phyloP scores from a whole-genome alignment of 2,329 filamentous ascomycete species.

The Thielaviopsis punctulata region DNA sequence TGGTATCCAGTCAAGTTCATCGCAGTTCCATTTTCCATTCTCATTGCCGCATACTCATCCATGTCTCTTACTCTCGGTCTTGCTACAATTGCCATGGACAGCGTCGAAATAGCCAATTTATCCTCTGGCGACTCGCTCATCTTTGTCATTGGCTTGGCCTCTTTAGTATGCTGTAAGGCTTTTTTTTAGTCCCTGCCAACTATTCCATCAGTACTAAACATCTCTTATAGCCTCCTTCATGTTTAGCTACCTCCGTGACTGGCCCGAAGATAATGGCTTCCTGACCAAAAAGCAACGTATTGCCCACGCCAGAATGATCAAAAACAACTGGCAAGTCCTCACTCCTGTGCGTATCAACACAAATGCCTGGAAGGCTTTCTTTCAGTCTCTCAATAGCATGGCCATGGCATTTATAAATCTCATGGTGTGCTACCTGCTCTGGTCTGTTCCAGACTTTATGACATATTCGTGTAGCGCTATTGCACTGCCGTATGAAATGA shows the following conservation, averaged over 20 bases:
- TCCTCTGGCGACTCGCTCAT: neutral
- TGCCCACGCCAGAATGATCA: neutral
- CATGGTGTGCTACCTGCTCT: neutral
- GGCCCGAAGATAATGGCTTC: neutral
- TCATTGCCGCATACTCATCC: neutral
- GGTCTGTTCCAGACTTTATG: neutral
- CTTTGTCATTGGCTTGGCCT: neutral
- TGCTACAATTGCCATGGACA: neutral
- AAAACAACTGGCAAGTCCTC: neutral
- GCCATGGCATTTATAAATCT: neutral
- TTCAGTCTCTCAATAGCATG: neutral
- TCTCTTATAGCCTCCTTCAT: neutral
- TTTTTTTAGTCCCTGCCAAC: neutral
- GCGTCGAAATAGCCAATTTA: neutral
- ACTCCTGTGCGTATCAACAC: neutral
- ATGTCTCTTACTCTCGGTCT: neutral
- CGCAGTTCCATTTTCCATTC: neutral
- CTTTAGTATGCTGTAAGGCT: neutral
- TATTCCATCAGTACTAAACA: neutral
- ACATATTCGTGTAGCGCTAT: neutral
- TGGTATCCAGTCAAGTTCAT: neutral
- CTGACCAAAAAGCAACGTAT: neutral
- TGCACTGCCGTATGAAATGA: neutral
- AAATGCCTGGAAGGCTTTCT: neutral
- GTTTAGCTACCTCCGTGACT: neutral